These are phyloP conservation scores for Irpex sp. DNA, from an alignment of 1,284 basidiomycete genomes.

Conservation along the genomic window DNA sequence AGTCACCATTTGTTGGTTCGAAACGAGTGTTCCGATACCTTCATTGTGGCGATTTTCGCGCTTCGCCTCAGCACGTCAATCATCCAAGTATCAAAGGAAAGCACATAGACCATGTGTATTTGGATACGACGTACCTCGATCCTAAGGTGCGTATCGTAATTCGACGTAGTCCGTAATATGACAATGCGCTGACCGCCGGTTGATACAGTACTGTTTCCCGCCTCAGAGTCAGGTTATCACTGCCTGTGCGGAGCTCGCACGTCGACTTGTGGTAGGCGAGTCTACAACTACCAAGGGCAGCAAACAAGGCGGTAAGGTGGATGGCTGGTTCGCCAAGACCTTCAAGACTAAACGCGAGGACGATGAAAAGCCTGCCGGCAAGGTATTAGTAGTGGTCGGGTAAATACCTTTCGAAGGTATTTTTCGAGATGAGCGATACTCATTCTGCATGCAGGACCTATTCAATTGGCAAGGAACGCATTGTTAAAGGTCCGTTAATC, in stretches of 20 bases:
- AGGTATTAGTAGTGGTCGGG: constrained; percentile 83
- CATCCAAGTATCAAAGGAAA: constrained; percentile 82
- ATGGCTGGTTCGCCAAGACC: constrained; percentile 25
- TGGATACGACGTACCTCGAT: constrained; percentile 96
- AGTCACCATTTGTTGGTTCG: constrained; percentile 69
- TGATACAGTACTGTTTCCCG: constrained; percentile 85
- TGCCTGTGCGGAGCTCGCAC: constrained; percentile 86
- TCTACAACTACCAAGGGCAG: constrained; percentile 12
- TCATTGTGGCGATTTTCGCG: constrained; percentile 94
- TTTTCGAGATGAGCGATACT: neutral
- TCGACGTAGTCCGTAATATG: neutral
- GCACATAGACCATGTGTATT: constrained; percentile 83
- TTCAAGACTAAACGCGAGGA: constrained; percentile 21
- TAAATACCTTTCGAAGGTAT: constrained; percentile 27
- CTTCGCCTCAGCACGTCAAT: constrained; percentile 78
- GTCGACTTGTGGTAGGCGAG: constrained; percentile 46
- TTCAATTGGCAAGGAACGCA: constrained; percentile 95
- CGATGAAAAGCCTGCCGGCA: constrained; percentile 16
- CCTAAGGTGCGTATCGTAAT: constrained; percentile 57
- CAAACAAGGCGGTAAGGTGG: constrained; percentile 24
- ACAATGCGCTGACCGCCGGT: neutral
- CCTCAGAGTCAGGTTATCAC: constrained; percentile 90
- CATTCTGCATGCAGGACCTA: constrained; percentile 64
- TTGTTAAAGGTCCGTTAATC: constrained; percentile 75
- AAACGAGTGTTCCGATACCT: constrained; percentile 80